Conservation (phyloP, 1,284 basidiomycete genomes). For the Lentinula novae-zelandiae region DNA sequence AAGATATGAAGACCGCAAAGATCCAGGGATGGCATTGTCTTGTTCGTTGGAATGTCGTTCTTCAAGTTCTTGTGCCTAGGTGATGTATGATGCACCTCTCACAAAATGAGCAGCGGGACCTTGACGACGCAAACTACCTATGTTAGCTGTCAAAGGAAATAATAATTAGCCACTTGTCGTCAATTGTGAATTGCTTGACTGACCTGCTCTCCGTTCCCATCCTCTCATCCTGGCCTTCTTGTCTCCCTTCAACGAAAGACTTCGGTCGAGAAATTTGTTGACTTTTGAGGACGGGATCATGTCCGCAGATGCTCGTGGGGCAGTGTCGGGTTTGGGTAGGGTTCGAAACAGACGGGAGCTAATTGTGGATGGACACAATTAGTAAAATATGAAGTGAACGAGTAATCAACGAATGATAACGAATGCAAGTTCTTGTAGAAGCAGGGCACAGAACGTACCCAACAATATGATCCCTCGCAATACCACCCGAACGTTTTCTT, state of each 20-base stretch:
- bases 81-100: slow-evolving; percentile 14
- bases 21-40: no score
- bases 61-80: no score
- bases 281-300: slow-evolving; percentile 25
- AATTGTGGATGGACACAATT: no score
- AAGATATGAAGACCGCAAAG: no score
- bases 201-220: slow-evolving; percentile 44
- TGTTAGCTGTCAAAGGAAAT: slow-evolving; percentile 23
- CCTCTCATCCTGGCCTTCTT: slow-evolving; percentile 27
- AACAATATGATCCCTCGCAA: slow-evolving; percentile 22
- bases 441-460: slow-evolving; percentile 21
- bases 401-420: neutral
- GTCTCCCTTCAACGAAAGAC: slow-evolving; percentile 27
- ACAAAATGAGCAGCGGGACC: slow-evolving; percentile 30
- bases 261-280: slow-evolving; percentile 20
- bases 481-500: slow-evolving; percentile 1
- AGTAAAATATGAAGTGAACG: slow-evolving; percentile 9
- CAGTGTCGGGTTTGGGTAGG: slow-evolving; percentile 19
- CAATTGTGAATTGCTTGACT: slow-evolving; percentile 1
- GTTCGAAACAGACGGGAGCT: slow-evolving; percentile 29
- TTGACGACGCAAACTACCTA: slow-evolving; percentile 26
- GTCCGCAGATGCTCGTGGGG: slow-evolving; percentile 12
- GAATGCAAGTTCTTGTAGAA: no score
- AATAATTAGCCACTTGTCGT: neutral
- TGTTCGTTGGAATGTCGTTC: no score